Evolutionary conservation across 768 basidiomycete species (phyloP), one percentile per base, ranked within the genome.

Genomic region (Pulveroboletus frians): DNA sequence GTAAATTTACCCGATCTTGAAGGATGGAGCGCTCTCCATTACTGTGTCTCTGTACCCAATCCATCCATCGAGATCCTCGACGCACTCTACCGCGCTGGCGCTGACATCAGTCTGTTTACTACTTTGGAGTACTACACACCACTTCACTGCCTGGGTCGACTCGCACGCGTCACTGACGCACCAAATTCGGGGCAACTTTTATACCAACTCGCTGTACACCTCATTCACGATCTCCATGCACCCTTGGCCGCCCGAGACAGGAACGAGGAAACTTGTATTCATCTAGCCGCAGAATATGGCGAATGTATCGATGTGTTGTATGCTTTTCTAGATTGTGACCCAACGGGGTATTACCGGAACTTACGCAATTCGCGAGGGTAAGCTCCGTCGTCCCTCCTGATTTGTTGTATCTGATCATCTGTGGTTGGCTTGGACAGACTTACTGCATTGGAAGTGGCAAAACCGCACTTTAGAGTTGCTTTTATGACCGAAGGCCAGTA

Each of bases 251-350:
- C 87, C 17, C 69, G 73, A 39, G 85, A 89, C 64, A 76, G 69
- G 53, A 67, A 83, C 46, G 79, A 80, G 55, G 86, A 90, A 60
- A 89, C 88, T 3, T 88, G 85, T 71, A 73, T 90, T 42, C 88
- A 90, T 70, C 71, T 88, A 51, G 87, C 86, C 40, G 88, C 88
- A 11, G 85, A 88, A 58, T 78, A 80, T 55, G 88, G 87, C 39
- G 70, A 76, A 47, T 85, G 76, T 65, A 68, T 81, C 17, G 81
- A 84, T 46, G 65, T 88, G 17, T 66, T 89, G 36, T 71, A 73
- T 46, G 75, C 83, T 36, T 71, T 90, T 50, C 72, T 90, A 39
- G 77, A 84, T 39, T 83, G 78, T 54, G 88, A 90, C 60, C 68
- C 70, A 0, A 75, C 72, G 13, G 76, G 80, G 38, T 61, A 70